Evolutionary conservation across 1,284 basidiomycete species (phyloP).

Genomic region (Wolfiporia cocos): DNA sequence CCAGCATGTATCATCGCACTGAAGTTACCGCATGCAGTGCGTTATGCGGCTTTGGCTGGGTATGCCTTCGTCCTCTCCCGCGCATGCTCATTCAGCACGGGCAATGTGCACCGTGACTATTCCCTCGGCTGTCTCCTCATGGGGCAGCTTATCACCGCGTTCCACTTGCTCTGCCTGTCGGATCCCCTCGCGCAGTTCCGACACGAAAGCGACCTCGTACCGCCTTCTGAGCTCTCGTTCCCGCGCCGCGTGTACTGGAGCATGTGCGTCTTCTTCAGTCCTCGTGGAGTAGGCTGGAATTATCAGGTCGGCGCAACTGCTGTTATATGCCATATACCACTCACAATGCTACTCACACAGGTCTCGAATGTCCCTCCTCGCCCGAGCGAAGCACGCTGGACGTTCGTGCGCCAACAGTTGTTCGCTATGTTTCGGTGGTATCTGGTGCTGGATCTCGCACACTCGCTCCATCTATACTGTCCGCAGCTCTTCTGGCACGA

Average conservation of each 20-base stretch:
- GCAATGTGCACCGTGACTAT: background rate
- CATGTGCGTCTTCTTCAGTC: background rate
- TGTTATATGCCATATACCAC: background rate
- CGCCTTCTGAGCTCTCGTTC: background rate
- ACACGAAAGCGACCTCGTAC: background rate
- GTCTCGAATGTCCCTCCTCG: background rate
- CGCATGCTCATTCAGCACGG: background rate
- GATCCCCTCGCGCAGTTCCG: conserved; percentile 1
- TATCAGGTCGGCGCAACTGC: background rate
- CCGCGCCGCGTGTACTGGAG: background rate
- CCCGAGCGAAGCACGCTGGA: background rate
- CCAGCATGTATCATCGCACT: too few species aligned
- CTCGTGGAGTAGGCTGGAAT: conserved; percentile 1
- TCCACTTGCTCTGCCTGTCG: background rate
- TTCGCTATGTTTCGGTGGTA: background rate
- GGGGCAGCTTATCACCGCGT: background rate
- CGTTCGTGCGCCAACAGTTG: background rate
- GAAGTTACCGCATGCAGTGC: too few species aligned
- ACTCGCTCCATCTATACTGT: background rate
- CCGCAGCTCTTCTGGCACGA: background rate
- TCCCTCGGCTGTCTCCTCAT: background rate
- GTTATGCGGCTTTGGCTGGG: background rate
- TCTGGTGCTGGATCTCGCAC: conserved; percentile 7
- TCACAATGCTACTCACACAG: background rate
- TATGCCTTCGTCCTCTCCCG: background rate